Evolutionary conservation across 352 stramenopile species (phyloP), one percentile per base, ranked within the genome.

Genomic region (Pythium aquatile): DNA sequence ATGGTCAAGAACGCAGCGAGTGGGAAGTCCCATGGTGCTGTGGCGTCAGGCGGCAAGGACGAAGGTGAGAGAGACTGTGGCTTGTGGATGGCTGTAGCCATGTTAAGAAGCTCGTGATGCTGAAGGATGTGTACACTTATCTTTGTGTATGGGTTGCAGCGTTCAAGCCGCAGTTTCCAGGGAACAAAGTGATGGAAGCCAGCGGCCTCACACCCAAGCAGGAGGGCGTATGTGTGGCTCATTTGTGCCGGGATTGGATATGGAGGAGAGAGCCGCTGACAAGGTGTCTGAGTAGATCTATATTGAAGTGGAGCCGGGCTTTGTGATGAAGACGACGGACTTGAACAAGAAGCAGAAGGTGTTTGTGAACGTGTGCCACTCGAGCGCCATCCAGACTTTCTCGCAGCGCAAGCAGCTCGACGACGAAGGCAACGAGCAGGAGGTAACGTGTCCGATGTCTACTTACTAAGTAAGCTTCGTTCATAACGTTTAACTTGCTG

Each of bases 371-470:
- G 73, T 94, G 33, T 89, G 87, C 48, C 75, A 73, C 66, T 81
- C 81, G 20, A 70, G 78, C 24, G 67, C 76, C n/a, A 90, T 94
- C 60, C 85, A 93, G 62, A 83, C 57, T 13, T 91, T 93, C 60
- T 93, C 85, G 7, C 73, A 91, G 66, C 83, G 88, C 60, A 91
- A 85, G 49, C 85, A 91, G 47, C 68, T 94, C 51, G 74, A 93
- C 44, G 81, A 87, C 2, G 58, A 93, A 24, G 84, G 82, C 32
- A 84, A 84, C 13, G 83, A 94, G 54, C 81, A 93, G 71, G 80
- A 92, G 63, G 83, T 90, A 55, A 51, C 40, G 26, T 17, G 1
- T 1, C 5, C 55, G 28, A 13, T 5, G 13, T 44, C 20, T 58
- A 24, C 5, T 30, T 29, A 30, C 10, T 28, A 7, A 51, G 13